Base-by-base conservation (phyloP, 441 rosid species). In the Adansonia grandidieri region DNA sequence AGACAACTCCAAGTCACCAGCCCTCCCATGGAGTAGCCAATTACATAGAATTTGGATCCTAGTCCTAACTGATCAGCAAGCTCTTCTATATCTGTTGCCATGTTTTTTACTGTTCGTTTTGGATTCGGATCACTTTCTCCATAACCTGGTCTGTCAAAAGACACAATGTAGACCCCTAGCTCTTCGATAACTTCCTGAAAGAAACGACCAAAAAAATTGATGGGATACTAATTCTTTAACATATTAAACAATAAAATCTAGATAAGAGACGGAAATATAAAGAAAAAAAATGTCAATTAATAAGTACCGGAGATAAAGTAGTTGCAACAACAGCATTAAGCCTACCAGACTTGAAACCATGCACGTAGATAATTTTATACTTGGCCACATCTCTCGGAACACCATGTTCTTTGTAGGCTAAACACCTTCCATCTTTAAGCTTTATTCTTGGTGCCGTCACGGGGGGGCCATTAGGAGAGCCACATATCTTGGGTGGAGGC, bases 71-170 rank as follows among this genome's bases (percentile, higher is more conserved):
- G 87, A 85, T 91, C 91, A 77, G 90, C 93, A 74, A 91, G 90
- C 84, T 91, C 92, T 81, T 90, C 91, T 4, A 91, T 81, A 62
- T 91, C 93, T 57, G 82, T 78, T 74, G 93, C 91, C 9, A 85
- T 78, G 76, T 92, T 88, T 76, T 90, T 82, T 0, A 74, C 79
- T 9, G 93, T 84, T 73, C 87, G 83, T 40, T 82, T 82, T 45
- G 89, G 88, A 72, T 91, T 60, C 2, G 91, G 89, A 84, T 89
- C 93, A 61, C 96, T 91, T 82, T 91, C 92, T 54, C 91, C 93
- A 82, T 91, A 91, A 58, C 96, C 92, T 37, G 93, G 89, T 80
- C 89, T 86, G 78, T 91, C 93, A 76, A 85, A 86, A 56, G 93
- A 88, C 79, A 90, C 90, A 74, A 87, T 78, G 75, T 87, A 86